phyloP scores from a whole-genome alignment of 257 asterid genomes.

The Lycium ferocissimum region DNA sequence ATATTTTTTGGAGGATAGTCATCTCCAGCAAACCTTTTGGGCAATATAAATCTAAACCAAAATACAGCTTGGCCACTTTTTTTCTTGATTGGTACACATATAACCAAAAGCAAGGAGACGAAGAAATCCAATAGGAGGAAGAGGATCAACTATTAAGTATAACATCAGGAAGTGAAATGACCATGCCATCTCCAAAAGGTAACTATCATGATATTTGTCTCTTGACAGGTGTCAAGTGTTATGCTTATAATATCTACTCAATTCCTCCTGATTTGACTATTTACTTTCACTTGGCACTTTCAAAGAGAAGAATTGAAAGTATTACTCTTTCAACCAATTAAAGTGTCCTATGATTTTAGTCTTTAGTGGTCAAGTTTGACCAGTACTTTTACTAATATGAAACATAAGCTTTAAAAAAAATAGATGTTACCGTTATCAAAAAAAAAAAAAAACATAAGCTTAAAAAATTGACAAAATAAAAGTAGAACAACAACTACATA shows the following conservation, averaged over 20 bases:
- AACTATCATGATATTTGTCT: not conserved
- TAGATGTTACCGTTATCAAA: no score
- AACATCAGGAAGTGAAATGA: not conserved
- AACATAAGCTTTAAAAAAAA: not conserved
- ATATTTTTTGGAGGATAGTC: not conserved
- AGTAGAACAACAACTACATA: not conserved
- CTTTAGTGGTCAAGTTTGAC: not conserved
- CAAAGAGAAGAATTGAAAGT: not conserved
- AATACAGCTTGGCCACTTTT: not conserved
- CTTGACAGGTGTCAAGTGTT: not conserved
- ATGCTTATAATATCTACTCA: not conserved
- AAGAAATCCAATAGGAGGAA: not conserved
- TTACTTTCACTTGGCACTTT: not conserved
- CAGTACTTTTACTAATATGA: not conserved
- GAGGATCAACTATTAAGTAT: not conserved
- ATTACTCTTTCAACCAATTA: not conserved
- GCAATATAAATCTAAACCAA: not conserved
- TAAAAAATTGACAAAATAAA: not conserved
- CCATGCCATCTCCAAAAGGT: not conserved
- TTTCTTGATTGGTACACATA: not conserved
- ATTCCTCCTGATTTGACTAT: slow-evolving; percentile 8
- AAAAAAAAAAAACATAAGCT: not conserved
- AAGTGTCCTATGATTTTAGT: not conserved
- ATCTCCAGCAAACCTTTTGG: not conserved
- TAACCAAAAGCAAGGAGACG: not conserved